Conservation (phyloP, 2,329 filamentous ascomycete species). For the Periconia macrospinosa region DNA sequence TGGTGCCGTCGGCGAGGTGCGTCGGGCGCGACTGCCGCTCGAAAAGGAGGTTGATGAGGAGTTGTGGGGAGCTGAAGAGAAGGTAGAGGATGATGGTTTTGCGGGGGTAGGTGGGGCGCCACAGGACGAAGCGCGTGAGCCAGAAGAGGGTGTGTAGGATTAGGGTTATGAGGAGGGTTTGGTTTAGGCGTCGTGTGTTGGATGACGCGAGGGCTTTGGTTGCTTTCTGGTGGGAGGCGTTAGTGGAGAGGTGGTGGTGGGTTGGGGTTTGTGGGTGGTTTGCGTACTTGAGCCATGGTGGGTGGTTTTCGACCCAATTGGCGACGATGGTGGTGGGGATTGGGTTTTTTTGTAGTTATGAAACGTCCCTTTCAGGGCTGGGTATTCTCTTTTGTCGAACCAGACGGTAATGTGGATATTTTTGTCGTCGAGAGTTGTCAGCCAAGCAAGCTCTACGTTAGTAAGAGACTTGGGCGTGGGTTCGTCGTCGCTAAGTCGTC, state of each 20-base stretch:
- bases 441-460: conserved; percentile 1
- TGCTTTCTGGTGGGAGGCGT: conserved; percentile 47
- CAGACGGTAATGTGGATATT: not conserved
- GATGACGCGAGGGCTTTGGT: conserved; percentile 69
- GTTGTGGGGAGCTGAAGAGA: conserved; percentile 71
- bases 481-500: not conserved
- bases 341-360: not conserved
- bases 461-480: conserved; percentile 8
- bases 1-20: conserved; percentile 61
- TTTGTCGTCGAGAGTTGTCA: not conserved
- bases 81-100: conserved; percentile 65
- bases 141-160: conserved; percentile 75
- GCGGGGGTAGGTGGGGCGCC: conserved; percentile 61
- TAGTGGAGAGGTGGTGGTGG: not conserved
- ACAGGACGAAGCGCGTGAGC: conserved; percentile 65
- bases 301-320: not conserved
- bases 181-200: conserved; percentile 76
- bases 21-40: conserved; percentile 81
- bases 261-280: not conserved
- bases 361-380: not conserved
- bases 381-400: too few relatives aligned
- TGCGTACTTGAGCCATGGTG: conserved; percentile 29
- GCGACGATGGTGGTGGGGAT: not conserved
- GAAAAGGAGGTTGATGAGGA: conserved; percentile 81
- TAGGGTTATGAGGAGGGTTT: conserved; percentile 77